A percentile compares a stretch with the other conserved stretches of the same genome.
Conservation (phyloP, 2,329 filamentous ascomycete genomes). For the Colletotrichum plurivorum region DNA sequence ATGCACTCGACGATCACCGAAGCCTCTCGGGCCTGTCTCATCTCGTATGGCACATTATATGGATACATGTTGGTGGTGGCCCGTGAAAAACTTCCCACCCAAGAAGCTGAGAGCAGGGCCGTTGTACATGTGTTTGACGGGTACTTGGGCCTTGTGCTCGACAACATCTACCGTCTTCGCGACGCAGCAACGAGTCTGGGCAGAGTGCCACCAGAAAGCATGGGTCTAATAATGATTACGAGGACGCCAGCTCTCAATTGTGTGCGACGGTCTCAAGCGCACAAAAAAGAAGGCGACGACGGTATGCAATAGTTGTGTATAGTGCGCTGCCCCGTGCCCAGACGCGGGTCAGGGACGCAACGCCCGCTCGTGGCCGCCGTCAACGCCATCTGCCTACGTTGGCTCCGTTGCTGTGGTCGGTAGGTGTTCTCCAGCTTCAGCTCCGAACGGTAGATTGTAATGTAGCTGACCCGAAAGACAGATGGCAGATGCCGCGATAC, state of each 20-base stretch:
- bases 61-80: slow-evolving; percentile 25
- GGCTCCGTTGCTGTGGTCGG: slow-evolving; percentile 27
- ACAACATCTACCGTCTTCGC: neutral
- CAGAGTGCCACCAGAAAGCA: slow-evolving; percentile 15
- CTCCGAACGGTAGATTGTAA: neutral
- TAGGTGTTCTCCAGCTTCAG: slow-evolving; percentile 6
- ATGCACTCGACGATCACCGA: slow-evolving; percentile 20
- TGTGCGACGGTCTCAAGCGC: slow-evolving; percentile 10
- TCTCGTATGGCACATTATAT: slow-evolving; percentile 30
- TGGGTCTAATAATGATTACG: slow-evolving; percentile 14
- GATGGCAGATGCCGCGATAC: slow-evolving; percentile 9
- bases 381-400: slow-evolving; percentile 30
- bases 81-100: slow-evolving; percentile 26
- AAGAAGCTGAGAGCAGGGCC: neutral
- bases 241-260: slow-evolving; percentile 2
- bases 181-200: neutral
- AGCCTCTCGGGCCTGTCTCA: slow-evolving; percentile 25
- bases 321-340: slow-evolving; percentile 28
- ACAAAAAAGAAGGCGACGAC: slow-evolving; percentile 16
- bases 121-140: slow-evolving; percentile 41
- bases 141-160: slow-evolving; percentile 52
- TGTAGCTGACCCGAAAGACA: slow-evolving; percentile 4
- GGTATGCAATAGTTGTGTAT: slow-evolving; percentile 34
- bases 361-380: slow-evolving; percentile 33
- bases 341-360: slow-evolving; percentile 17